These are phyloP conservation scores for Colletotrichum lini DNA, from an alignment of 2,329 filamentous ascomycete species.

Conservation along the genomic window DNA sequence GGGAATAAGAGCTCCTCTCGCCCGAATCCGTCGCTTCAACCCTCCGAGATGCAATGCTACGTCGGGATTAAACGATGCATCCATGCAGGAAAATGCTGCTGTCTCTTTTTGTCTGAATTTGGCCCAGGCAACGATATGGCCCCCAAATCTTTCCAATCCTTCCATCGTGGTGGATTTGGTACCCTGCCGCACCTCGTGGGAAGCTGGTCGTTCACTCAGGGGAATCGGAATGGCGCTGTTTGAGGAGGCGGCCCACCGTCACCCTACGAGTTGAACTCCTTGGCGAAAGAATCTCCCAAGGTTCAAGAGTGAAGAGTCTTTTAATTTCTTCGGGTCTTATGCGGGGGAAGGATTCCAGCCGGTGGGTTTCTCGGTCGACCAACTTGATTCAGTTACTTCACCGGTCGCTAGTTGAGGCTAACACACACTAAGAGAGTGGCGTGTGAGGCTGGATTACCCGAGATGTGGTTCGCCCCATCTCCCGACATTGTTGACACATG, in stretches of 20 bases:
- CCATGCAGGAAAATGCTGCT: constrained; percentile 9
- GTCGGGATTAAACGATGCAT: constrained; percentile 3
- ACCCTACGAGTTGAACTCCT: constrained; percentile 11
- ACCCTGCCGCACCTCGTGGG: constrained; percentile 36
- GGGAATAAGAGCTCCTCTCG: neutral
- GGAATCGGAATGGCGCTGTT: constrained; percentile 17
- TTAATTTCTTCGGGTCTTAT: constrained; percentile 19
- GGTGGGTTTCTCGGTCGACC: constrained; percentile 17
- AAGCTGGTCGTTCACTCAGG: constrained; percentile 19
- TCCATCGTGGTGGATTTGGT: constrained; percentile 15
- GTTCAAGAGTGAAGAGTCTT: constrained; percentile 1
- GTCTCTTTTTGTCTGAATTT: constrained; percentile 1
- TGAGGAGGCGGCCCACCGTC: constrained; percentile 22
- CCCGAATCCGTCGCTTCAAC: neutral
- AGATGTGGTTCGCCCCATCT: constrained; percentile 34
- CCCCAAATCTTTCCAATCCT: constrained; percentile 13
- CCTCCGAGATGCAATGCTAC: neutral
- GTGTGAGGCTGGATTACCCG: constrained; percentile 30
- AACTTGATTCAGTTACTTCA: constrained; percentile 18
- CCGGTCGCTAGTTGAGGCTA: constrained; percentile 27
- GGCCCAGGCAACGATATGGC: constrained; percentile 5
- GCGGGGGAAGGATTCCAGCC: constrained; percentile 31
- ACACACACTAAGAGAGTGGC: constrained; percentile 15
- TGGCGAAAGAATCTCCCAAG: constrained; percentile 19
- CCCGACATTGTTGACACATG: constrained; percentile 27